These are phyloP conservation scores for Wickerhamiella vanderwaltii DNA, from an alignment of 805 yeast species.

Conservation along the genomic window DNA sequence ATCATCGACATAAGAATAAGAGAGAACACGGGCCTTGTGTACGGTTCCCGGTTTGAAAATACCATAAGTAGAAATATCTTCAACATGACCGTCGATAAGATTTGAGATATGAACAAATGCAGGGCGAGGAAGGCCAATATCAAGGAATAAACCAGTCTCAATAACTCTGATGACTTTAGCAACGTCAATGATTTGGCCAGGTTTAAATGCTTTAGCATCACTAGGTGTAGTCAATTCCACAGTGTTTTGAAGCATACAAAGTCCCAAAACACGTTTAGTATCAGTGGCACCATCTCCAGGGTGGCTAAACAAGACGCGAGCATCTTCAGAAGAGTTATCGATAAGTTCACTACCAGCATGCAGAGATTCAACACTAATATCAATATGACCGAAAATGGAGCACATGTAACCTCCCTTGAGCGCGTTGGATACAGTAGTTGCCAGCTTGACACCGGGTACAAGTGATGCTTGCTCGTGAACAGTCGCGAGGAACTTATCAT, in stretches of 20 bases:
- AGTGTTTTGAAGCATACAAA: constrained; percentile 52
- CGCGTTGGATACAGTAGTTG: constrained; percentile 53
- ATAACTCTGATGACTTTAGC: constrained; percentile 48
- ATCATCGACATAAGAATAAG: constrained; percentile 56
- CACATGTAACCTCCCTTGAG: constrained; percentile 53
- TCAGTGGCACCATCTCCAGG: constrained; percentile 26
- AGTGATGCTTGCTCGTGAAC: constrained; percentile 43
- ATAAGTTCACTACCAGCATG: constrained; percentile 42
- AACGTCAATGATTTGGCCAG: constrained; percentile 53
- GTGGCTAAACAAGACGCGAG: constrained; percentile 19
- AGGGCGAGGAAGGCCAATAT: constrained; percentile 38
- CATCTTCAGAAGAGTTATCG: constrained; percentile 9
- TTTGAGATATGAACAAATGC: constrained; percentile 78
- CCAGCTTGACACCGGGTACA: constrained; percentile 74
- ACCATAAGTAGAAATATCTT: constrained; percentile 23
- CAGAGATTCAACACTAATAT: constrained; percentile 56
- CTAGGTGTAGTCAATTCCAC: constrained; percentile 26
- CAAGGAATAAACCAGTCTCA: constrained; percentile 28
- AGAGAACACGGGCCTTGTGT: constrained; percentile 67
- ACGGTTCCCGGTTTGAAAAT: constrained; percentile 48
- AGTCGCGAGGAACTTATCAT: constrained; percentile 47
- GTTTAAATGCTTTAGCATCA: constrained; percentile 43
- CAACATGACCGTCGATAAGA: constrained; percentile 32
- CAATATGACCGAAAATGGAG: constrained; percentile 61
- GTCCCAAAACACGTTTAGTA: constrained; percentile 43